Conservation (phyloP, 208 protist genomes). For the Trypanosoma mega region DNA sequence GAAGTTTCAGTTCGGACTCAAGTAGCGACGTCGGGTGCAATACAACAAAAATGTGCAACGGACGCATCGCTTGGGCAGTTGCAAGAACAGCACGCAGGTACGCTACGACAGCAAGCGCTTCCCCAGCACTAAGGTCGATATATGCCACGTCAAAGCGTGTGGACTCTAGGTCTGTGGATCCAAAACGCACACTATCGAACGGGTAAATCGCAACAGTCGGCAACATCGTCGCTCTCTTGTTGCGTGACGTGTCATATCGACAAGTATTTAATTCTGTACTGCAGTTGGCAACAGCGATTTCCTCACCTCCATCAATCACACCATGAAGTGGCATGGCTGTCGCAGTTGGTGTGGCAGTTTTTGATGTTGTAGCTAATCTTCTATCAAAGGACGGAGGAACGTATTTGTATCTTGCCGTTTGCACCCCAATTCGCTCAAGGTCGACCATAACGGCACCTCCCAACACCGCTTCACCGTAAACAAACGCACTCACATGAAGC, state of each 20-base stretch:
- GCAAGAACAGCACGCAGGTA: background rate
- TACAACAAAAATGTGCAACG: background rate
- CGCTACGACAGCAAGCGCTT: background rate
- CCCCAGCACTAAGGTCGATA: background rate
- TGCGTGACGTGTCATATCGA: background rate
- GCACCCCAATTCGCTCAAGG: constrained; percentile 16
- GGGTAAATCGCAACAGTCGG: background rate
- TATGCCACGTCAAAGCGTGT: background rate
- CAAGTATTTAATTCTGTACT: constrained; percentile 13
- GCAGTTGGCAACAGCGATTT: constrained; percentile 1
- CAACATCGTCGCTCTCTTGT: background rate
- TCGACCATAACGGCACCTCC: constrained; percentile 10
- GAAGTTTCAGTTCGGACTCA: background rate
- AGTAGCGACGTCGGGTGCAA: background rate
- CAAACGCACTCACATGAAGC: constrained; percentile 4
- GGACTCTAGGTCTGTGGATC: background rate
- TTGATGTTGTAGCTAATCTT: too few relatives aligned
- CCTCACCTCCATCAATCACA: background rate
- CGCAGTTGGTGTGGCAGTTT: background rate
- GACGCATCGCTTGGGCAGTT: too few relatives aligned
- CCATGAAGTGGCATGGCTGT: constrained; percentile 19
- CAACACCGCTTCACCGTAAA: constrained; percentile 18
- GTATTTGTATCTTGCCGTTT: background rate
- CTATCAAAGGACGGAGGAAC: too few relatives aligned
- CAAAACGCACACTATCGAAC: background rate